phyloP scores from a whole-genome alignment of 768 basidiomycete species.

The Nidularia sp. region DNA sequence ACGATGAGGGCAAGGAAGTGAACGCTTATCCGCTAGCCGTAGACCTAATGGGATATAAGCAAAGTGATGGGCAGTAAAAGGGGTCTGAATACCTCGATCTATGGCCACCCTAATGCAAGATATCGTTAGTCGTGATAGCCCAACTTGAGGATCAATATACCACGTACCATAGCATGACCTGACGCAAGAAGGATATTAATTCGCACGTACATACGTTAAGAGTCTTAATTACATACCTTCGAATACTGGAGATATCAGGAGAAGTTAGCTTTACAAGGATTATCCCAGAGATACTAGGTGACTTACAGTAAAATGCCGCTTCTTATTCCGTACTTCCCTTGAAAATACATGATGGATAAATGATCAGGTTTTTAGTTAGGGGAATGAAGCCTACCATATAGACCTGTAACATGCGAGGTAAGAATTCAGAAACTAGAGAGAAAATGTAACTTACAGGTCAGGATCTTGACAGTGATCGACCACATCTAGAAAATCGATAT shows the following conservation, averaged over 20 bases:
- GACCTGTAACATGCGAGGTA: conserved; percentile 42
- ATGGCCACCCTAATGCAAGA: conserved; percentile 74
- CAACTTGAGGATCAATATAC: neutral
- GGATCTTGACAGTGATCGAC: conserved; percentile 67
- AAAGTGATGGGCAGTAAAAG: neutral
- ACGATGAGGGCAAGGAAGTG: conserved; percentile 78
- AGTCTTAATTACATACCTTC: conserved; percentile 44
- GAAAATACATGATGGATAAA: conserved; percentile 1
- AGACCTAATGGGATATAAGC: conserved; percentile 40
- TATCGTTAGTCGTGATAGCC: neutral
- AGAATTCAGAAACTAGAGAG: neutral
- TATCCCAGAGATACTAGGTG: too few species aligned
- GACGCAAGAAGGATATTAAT: conserved; percentile 6
- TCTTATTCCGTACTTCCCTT: conserved; percentile 88
- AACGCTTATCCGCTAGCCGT: conserved; percentile 92
- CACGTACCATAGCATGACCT: conserved; percentile 86
- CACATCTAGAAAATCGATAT: conserved; percentile 45
- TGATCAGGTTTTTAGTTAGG: neutral
- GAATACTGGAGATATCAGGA: conserved; percentile 45
- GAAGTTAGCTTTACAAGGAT: too few species aligned
- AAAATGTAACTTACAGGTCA: conserved; percentile 61
- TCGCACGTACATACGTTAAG: neutral
- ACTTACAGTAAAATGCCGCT: conserved; percentile 67
- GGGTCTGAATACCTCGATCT: conserved; percentile 61
- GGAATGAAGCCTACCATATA: conserved; percentile 60